Percentiles rank a stretch among this genome's conserved stretches.
Evolutionary conservation across 2,329 filamentous ascomycete species (phyloP).

Genomic region (Pestalotiopsis sp.): DNA sequence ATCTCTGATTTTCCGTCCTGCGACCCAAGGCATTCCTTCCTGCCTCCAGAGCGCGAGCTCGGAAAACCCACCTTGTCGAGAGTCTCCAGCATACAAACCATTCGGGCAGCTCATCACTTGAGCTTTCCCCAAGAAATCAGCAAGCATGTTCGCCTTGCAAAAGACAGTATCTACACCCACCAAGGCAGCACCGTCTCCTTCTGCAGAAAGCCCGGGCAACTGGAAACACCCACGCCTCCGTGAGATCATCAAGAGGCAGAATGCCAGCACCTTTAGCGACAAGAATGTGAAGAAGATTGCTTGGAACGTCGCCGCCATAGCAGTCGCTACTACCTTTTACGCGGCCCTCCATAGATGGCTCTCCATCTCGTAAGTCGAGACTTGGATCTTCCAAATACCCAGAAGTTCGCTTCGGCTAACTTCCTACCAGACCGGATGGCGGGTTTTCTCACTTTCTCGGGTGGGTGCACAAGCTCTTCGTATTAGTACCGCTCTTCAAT

Average conservation of each 20-base stretch:
- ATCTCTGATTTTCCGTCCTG: background rate
- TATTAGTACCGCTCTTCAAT: slow-evolving; percentile 68
- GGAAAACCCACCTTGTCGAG: background rate
- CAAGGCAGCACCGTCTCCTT: slow-evolving; percentile 30
- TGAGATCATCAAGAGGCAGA: slow-evolving; percentile 82
- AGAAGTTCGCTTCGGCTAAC: background rate
- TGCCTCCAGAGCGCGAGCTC: background rate
- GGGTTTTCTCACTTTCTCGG: background rate
- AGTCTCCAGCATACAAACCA: background rate
- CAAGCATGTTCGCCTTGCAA: slow-evolving; percentile 34
- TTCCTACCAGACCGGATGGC: background rate
- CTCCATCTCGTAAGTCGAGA: slow-evolving; percentile 38
- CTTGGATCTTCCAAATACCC: background rate
- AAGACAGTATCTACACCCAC: slow-evolving; percentile 44
- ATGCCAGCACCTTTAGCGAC: slow-evolving; percentile 77
- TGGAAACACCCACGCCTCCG: slow-evolving; percentile 90
- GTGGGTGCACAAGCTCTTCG: slow-evolving; percentile 49
- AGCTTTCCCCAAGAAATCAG: background rate
- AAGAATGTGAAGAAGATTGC: slow-evolving; percentile 72
- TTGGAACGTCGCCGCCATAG: slow-evolving; percentile 62
- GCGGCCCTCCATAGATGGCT: slow-evolving; percentile 38
- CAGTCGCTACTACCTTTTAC: slow-evolving; percentile 36
- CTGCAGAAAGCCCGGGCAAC: slow-evolving; percentile 67
- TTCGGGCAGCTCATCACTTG: background rate
- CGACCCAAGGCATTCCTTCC: background rate